Evolutionary conservation across 192 early-diverging fungal genomes (phyloP), one percentile per base, ranked within the genome.

Genomic region (Thamnidium elegans): DNA sequence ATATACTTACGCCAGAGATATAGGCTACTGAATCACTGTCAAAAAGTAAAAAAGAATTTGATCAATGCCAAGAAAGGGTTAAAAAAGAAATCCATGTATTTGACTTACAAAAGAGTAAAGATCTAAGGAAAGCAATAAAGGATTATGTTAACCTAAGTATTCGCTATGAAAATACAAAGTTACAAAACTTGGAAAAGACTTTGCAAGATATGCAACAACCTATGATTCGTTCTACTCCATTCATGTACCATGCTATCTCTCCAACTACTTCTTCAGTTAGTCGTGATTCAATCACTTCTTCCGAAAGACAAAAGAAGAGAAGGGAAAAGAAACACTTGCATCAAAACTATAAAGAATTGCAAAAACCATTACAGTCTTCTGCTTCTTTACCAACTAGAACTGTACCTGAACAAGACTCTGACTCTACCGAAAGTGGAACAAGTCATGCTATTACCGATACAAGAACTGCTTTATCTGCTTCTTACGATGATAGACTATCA

Each of bases 21-120:
- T 63, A 32, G 77, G 75, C 68, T 3, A 56, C 32, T 21, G 65
- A 65, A 17, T 67, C 32, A 30, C 17, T 76, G 15, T 58, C 62
- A 9, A 55, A 60, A 23, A 48, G 67, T 3, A 45, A 66, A 53
- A 20, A 67, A 15, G 52, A 66, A 45, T 76, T 78, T 65, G 73
- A 76, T 43, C 55, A 47, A 34, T 72, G 75, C 34, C 76, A 82
- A 31, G 50, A 50, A 3, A 66, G 70, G 6, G 81, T 78, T 5
- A 78, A 72, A 10, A 64, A 76, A 11, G 81, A 82, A 44, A 66
- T 82, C 1, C 17, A 72, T 19, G 67, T 76, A 15, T 78, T 80
- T 52, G 81, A 82, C 34, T 65, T 70, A 5, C 74, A 76, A 32
- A 79, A 76, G 50, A 70, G 65, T 7, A 70, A 63, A 5, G 81